phyloP scores from a whole-genome alignment of 768 basidiomycete species.

The Dentipellis sp. region DNA sequence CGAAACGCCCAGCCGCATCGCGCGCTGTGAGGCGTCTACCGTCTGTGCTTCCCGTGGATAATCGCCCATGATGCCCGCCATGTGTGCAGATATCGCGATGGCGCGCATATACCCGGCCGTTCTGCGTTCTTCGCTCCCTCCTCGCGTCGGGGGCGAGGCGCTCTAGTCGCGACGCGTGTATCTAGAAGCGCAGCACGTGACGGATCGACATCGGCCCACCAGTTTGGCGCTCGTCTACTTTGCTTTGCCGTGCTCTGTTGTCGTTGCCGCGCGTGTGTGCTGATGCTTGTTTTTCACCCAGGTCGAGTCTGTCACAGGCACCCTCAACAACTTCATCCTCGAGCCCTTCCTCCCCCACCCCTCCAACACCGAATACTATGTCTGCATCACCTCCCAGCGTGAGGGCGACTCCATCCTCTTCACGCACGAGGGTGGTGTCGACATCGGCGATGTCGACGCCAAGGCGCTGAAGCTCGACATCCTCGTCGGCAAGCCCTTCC shows the following conservation, averaged over 20 bases:
- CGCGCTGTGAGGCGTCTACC: not conserved
- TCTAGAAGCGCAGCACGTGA: constrained; percentile 12
- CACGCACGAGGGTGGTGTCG: constrained; percentile 98
- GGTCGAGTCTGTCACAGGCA: constrained; percentile 93
- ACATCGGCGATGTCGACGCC: constrained; percentile 96
- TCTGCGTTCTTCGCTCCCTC: constrained; percentile 1
- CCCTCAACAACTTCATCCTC: constrained; percentile 94
- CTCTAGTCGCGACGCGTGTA: not conserved
- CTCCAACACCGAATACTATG: constrained; percentile 91
- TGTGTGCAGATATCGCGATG: not conserved
- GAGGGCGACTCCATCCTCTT: constrained; percentile 96
- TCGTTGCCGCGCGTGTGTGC: not conserved
- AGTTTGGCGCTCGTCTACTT: not conserved
- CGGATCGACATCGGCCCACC: not conserved
- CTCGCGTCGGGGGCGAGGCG: not conserved
- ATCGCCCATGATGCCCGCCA: not conserved
- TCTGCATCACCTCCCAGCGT: constrained; percentile 93
- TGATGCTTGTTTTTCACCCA: constrained; percentile 21
- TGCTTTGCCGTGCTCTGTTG: not conserved
- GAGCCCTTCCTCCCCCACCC: constrained; percentile 99
- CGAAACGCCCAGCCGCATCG: not conserved
- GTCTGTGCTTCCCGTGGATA: not conserved
- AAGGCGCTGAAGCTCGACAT: constrained; percentile 88
- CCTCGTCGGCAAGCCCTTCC: constrained; percentile 71
- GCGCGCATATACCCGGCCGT: not conserved